Evolutionary conservation across 1,284 basidiomycete species (phyloP), one percentile per base, ranked within the genome.

Genomic region (Ganoderma multipileum): DNA sequence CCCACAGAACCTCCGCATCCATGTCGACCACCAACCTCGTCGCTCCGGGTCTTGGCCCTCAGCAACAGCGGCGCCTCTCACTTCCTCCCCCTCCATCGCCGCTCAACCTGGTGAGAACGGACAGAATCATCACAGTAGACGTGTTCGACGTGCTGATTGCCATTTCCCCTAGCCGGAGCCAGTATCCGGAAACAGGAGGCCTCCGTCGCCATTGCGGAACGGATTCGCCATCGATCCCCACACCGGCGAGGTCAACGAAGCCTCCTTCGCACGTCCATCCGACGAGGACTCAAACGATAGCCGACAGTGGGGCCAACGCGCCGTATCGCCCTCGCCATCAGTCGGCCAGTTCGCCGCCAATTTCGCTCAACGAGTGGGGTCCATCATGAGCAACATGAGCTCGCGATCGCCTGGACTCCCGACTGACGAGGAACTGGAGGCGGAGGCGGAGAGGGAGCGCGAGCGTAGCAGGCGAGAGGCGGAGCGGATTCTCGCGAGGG

Each of bases 341-440:
- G 86, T 93, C 8, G 86, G 89, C 28, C 86, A 90, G 73, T 86
- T 93, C 68, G 92, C 92, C 30, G 84, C 87, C 18, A 91, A 85
- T 76, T 85, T 94, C 68, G 91, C 91, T 3, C 88, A 91, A 70
- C 86, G 89, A 55, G 86, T 94, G 26, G 87, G 87, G 44, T 86
- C 85, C 12, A 82, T 93, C 65, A 86, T 93, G 68, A 85, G 83
- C 59, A 83, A 81, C 61, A 82, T 85, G 63, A 77, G 78, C 50
- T 82, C 87, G 14, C 81, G 83, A 54, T 83, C 86, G 3, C 80
- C 82, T 23, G 75, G 76, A 26, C 81, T 91, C 68, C 90, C 86
- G 2, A 88, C 89, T 2, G 91, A 93, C 76, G 91, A 90, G 0
- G 91, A 95, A 75, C 79, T 95, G 12, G 92, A 94, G 78, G 92